Percentiles rank a stretch among this genome's conserved stretches.
Conservation (phyloP, 371 early-diverging fungal species). For the Mortierella sp. region DNA sequence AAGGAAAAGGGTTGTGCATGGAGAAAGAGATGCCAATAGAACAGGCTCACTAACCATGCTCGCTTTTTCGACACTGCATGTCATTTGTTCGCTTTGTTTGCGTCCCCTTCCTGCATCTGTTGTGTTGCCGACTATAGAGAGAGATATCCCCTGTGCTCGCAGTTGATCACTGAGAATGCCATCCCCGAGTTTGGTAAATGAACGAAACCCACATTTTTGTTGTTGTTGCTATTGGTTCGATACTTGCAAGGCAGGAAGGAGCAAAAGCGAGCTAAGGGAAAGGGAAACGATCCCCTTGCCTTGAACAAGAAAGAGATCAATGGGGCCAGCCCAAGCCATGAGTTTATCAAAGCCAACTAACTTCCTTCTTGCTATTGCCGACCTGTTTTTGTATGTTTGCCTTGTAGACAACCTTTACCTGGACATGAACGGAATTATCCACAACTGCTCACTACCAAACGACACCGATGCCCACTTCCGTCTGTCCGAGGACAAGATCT, state of each 20-base stretch:
- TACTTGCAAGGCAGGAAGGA: background rate
- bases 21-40: background rate
- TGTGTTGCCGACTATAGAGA: slow-evolving; percentile 72
- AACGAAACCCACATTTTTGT: background rate
- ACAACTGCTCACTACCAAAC: slow-evolving; percentile 98
- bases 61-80: background rate
- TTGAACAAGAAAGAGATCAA: too few relatives aligned
- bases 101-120: background rate
- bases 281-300: too few relatives aligned
- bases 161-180: slow-evolving; percentile 85
- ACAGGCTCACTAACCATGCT: slow-evolving; percentile 9
- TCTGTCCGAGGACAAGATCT: slow-evolving; percentile 94
- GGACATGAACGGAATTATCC: slow-evolving; percentile 99
- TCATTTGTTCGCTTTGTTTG: background rate
- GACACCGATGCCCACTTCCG: slow-evolving; percentile 81
- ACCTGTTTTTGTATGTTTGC: background rate
- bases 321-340: too few relatives aligned
- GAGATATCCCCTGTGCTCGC: slow-evolving; percentile 95
- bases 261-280: too few relatives aligned
- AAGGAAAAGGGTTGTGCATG: too few relatives aligned
- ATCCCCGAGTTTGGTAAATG: slow-evolving; percentile 95
- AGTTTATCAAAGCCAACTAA: too few relatives aligned
- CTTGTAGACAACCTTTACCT: slow-evolving; percentile 91
- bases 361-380: background rate
- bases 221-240: slow-evolving; percentile 7